phyloP scores from a whole-genome alignment of 2,329 filamentous ascomycete species.

The Lanzia echinophila region DNA sequence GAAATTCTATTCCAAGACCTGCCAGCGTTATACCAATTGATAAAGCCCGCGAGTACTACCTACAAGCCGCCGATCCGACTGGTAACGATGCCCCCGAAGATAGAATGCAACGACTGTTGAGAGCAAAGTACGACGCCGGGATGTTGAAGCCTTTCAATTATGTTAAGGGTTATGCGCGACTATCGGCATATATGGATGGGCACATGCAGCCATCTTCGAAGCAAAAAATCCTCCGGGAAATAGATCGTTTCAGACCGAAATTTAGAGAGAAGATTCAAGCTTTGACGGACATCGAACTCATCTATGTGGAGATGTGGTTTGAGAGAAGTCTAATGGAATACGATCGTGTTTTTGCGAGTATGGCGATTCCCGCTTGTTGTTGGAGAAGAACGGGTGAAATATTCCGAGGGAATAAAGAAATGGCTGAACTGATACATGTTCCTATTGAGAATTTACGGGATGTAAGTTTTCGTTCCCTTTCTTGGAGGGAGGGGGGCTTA shows the following conservation, averaged over 20 bases:
- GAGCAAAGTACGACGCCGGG: constrained; percentile 93
- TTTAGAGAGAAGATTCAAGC: constrained; percentile 92
- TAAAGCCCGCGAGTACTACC: constrained; percentile 82
- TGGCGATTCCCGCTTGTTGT: constrained; percentile 96
- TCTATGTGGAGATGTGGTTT: constrained; percentile 99
- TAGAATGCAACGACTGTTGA: constrained; percentile 88
- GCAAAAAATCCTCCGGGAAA: constrained; percentile 83
- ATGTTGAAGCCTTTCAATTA: constrained; percentile 97
- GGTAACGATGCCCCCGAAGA: constrained; percentile 83
- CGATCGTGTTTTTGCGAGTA: constrained; percentile 95
- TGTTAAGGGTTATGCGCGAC: constrained; percentile 85
- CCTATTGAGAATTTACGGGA: constrained; percentile 87
- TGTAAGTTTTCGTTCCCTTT: constrained; percentile 47
- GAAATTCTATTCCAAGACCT: constrained; percentile 53
- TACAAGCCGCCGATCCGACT: constrained; percentile 91
- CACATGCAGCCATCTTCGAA: constrained; percentile 77
- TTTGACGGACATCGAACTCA: constrained; percentile 87
- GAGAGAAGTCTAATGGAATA: constrained; percentile 96
- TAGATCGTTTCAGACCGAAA: constrained; percentile 89
- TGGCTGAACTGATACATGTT: constrained; percentile 92
- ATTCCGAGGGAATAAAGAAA: constrained; percentile 95
- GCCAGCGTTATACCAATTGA: constrained; percentile 50
- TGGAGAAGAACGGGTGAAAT: constrained; percentile 97
- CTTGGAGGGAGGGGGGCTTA: neutral
- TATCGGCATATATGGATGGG: constrained; percentile 86